Conservation (phyloP, 768 basidiomycete species). For the Calocybe cyanea region DNA sequence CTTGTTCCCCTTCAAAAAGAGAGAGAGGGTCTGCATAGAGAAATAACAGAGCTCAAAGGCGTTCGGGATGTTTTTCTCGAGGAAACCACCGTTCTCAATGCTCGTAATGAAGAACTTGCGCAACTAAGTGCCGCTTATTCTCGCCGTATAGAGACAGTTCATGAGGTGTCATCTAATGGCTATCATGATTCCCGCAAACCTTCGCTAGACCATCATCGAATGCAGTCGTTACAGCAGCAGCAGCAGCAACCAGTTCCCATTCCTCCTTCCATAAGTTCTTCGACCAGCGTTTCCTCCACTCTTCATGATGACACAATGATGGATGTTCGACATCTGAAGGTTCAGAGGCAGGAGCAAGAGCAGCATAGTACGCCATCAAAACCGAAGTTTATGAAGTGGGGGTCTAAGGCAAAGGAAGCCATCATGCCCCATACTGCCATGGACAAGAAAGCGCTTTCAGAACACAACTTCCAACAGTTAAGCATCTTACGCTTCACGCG, state of each 20-base stretch:
- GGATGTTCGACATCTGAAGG: constrained; percentile 35
- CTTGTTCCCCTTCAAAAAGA: constrained; percentile 80
- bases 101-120: constrained; percentile 89
- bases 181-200: constrained; percentile 18
- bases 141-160: constrained; percentile 65
- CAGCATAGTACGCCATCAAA: constrained; percentile 46
- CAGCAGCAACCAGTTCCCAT: constrained; percentile 23
- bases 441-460: constrained; percentile 39
- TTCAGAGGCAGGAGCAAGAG: constrained; percentile 47
- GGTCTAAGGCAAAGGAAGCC: constrained; percentile 47
- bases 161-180: constrained; percentile 30
- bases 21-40: constrained; percentile 72
- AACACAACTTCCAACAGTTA: constrained; percentile 87
- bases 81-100: constrained; percentile 87
- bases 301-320: constrained; percentile 42
- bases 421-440: constrained; percentile 25
- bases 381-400: constrained; percentile 69
- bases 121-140: constrained; percentile 82
- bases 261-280: constrained; percentile 38
- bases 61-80: constrained; percentile 85
- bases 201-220: constrained; percentile 26
- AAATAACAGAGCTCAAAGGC: constrained; percentile 83
- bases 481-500: constrained; percentile 85
- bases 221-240: constrained; percentile 24
- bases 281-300: constrained; percentile 42